These are phyloP conservation scores for Torulaspora quercuum DNA, from an alignment of 805 yeast species.

Conservation along the genomic window DNA sequence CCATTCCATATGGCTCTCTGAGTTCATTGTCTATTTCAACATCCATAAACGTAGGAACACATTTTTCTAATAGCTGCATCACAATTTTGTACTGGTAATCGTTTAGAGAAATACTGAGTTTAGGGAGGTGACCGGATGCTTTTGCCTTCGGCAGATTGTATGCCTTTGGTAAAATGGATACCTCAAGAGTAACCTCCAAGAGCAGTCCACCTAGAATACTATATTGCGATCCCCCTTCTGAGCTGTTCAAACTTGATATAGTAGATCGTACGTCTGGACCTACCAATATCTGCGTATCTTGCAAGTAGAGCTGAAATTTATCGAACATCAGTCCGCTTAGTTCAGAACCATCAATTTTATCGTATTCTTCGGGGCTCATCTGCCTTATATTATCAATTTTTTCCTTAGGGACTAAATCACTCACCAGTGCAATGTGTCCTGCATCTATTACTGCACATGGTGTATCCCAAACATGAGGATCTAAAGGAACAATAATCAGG, in stretches of 20 bases:
- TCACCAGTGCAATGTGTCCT: constrained; percentile 82
- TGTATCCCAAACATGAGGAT: constrained; percentile 72
- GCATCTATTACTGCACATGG: constrained; percentile 93
- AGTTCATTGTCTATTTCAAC: constrained; percentile 35
- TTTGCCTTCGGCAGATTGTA: constrained; percentile 66
- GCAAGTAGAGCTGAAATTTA: constrained; percentile 67
- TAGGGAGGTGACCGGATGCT: constrained; percentile 74
- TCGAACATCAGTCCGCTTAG: constrained; percentile 85
- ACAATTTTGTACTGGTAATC: constrained; percentile 88
- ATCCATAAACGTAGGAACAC: constrained; percentile 49
- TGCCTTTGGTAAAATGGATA: constrained; percentile 83
- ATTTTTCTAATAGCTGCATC: constrained; percentile 69
- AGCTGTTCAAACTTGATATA: constrained; percentile 61
- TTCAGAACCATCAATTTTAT: constrained; percentile 41
- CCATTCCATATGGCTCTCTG: constrained; percentile 5
- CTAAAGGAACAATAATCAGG: constrained; percentile 77
- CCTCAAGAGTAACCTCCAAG: constrained; percentile 67
- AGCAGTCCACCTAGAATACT: constrained; percentile 73
- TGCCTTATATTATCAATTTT: constrained; percentile 66
- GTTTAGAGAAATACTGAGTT: constrained; percentile 64
- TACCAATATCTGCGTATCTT: constrained; percentile 83
- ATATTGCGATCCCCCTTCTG: constrained; percentile 40
- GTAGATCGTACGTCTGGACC: constrained; percentile 81
- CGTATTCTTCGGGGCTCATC: constrained; percentile 69
- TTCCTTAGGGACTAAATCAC: constrained; percentile 73